Base-by-base conservation (phyloP, 306 rosid species). In the Alnus rubra region DNA sequence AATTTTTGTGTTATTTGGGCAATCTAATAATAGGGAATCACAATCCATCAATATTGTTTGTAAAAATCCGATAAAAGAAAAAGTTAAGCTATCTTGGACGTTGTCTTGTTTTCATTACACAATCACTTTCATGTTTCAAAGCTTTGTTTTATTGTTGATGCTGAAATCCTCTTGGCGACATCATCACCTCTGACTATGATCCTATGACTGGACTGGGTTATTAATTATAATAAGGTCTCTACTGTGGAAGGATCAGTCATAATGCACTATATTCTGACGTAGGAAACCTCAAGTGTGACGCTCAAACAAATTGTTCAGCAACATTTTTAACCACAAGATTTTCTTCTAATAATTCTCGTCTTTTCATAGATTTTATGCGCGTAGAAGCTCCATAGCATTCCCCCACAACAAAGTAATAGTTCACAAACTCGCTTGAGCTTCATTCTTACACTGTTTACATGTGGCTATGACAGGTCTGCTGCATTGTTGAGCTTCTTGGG, bases 401-500 rank as follows among this genome's bases (percentile, higher is more conserved):
- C 4, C 42, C 42, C 47, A 63, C 5, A 13, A 35, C 69, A 2
- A 54, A 4, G 23, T 54, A 35, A 64, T 35, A 64, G 10, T 63
- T 64, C 69, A 63, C 33, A 37, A 63, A 33, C 47, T 13, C 19
- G 2, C 70, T 33, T 35, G n/a, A 35, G 44, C 45, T 13, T 64
- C 47, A 12, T 62, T 62, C 68, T 62, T 35, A 35, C 12, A 2
- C 50, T 47, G 39, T 39, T 78, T 71, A 44, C 0, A 59, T 53
- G 19, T 15, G 9, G 44, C 63, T 64, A n/a, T 82, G 63, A 11
- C 56, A 88, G 91, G 87, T 85, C 65, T 65, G 70, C 65, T 84
- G 84, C 0, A 63, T 88, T 33, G 83, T 82, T 69, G 85, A 88
- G 81, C 82, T 85, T 10, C 84, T 70, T 60, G 91, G 91, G 69